Base-by-base conservation (phyloP, 345 rosid species). In the Capsella bursapastoris region DNA sequence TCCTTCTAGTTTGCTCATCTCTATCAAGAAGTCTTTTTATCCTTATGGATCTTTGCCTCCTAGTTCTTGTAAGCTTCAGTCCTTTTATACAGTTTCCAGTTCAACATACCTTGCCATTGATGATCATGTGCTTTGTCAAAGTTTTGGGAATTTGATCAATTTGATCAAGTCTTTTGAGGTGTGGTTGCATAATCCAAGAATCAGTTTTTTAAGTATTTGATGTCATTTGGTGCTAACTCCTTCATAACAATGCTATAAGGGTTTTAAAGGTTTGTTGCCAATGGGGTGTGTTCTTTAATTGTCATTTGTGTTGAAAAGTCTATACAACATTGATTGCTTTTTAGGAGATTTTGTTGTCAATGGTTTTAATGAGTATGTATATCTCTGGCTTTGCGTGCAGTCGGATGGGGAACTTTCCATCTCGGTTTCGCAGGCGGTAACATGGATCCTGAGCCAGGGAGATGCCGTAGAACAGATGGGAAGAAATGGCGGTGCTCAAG, bases 401-500 rank as follows among this genome's bases (percentile, higher is more conserved):
- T 82, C 52, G 86, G 91, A 69, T 86, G 92, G 96, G 88, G 90
- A 18, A 8, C 76, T 64, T 86, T 90, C 71, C 91, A 83, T 79
- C 83, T 88, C 1, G 89, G 87, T 35, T 88, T 79, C 28, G 72
- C 85, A 0, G 83, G 87, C 37, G 82, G 86, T 62, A 88, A 68
- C 80, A 67, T 73, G 47, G 90, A 90, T 77, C 84, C 86, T 7
- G 91, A 90, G 68, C 93, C 93, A 4, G 90, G 88, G 50, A 84
- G 96, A 84, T 89, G 96, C 69, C 86, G 89, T 12, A 73, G 92
- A 67, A 87, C 96, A 1, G 96, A 90, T 79, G 96, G 96, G 29
- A 90, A 90, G 85, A 90, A 90, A 83, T 90, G 96, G 96, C 83
- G 88, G 64, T 90, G 96, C 86, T 82, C 96, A 4, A 84, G 84